A percentile compares a stretch with the other conserved stretches of the same genome.
phyloP scores from a whole-genome alignment of 495 filamentous ascomycete genomes.

The Hyaloscypha bicolor region DNA sequence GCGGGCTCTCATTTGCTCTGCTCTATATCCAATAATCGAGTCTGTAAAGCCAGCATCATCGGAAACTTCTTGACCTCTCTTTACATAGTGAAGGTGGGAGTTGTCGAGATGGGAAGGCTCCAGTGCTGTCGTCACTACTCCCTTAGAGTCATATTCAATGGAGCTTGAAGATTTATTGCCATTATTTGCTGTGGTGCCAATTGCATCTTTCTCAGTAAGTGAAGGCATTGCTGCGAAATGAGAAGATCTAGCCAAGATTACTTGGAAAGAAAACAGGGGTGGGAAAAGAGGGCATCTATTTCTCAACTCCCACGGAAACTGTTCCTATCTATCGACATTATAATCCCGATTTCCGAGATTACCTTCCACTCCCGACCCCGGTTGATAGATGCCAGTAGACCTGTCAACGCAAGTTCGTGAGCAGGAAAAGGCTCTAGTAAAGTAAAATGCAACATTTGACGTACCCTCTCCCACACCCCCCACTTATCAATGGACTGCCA shows the following conservation, averaged over 20 bases:
- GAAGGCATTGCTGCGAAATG: background rate
- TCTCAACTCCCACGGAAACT: background rate
- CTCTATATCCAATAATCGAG: slow-evolving; percentile 43
- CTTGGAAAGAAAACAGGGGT: background rate
- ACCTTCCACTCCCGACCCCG: background rate
- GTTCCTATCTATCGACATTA: background rate
- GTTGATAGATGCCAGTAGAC: background rate
- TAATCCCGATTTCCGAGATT: background rate
- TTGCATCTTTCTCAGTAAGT: background rate
- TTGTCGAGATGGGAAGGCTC: background rate
- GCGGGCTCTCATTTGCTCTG: slow-evolving; percentile 44
- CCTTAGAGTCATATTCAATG: background rate
- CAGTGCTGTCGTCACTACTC: background rate
- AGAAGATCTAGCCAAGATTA: background rate
- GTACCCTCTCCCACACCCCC: background rate
- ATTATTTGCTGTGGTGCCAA: background rate
- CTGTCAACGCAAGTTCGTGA: background rate
- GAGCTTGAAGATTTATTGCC: background rate
- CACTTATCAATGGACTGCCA: slow-evolving; percentile 3
- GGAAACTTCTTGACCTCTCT: slow-evolving; percentile 30
- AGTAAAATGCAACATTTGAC: background rate
- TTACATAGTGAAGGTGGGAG: slow-evolving; percentile 25
- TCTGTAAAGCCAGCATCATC: slow-evolving; percentile 27
- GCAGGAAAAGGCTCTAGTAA: background rate
- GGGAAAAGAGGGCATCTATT: background rate